phyloP scores from a whole-genome alignment of 805 yeast genomes.

The Starmerella apis region DNA sequence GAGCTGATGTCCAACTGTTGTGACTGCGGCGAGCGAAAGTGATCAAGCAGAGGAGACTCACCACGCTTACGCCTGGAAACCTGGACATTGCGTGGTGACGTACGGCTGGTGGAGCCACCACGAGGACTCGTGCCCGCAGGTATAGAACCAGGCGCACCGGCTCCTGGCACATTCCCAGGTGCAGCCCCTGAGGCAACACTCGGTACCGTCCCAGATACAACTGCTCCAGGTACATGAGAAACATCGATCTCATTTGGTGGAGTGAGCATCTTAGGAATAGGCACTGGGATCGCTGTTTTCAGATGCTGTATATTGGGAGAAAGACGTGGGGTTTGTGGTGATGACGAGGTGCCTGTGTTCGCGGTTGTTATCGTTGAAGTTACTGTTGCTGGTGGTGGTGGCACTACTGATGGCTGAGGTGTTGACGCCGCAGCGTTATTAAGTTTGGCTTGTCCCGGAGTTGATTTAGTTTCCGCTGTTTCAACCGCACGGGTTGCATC shows the following conservation, averaged over 20 bases:
- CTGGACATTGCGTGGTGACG: not conserved
- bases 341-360: not conserved
- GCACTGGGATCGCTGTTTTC: not conserved
- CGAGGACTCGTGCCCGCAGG: too few species aligned
- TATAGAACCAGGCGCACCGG: too few species aligned
- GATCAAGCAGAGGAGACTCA: conserved; percentile 16
- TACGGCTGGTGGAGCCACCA: not conserved
- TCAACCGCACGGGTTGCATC: conserved; percentile 26
- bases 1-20: conserved; percentile 56
- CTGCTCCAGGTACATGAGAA: not conserved
- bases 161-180: too few species aligned
- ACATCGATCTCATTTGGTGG: conserved; percentile 1
- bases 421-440: not conserved
- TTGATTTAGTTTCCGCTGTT: not conserved
- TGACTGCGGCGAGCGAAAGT: conserved; percentile 28
- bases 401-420: not conserved
- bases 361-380: too few species aligned
- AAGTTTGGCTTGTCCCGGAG: not conserved
- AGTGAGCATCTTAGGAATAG: not conserved
- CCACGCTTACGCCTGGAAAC: conserved; percentile 9
- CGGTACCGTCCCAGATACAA: too few species aligned
- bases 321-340: conserved; percentile 2
- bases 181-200: too few species aligned
- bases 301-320: not conserved
- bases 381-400: not conserved